Conservation (phyloP, 2,329 filamentous ascomycete genomes). For the Ophiostoma angusticollis region DNA sequence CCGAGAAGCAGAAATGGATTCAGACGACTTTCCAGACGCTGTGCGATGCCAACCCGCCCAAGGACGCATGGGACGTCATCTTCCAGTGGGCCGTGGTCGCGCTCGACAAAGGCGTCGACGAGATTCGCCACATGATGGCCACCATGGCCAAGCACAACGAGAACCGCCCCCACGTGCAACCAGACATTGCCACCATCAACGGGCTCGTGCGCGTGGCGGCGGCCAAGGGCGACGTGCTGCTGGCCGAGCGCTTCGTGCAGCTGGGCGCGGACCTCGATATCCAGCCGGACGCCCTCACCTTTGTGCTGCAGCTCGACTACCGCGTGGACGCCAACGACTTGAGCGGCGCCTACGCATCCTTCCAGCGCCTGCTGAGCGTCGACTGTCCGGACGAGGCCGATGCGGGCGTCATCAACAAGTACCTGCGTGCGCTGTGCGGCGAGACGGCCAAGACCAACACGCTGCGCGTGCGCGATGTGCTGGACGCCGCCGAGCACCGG, state of each 20-base stretch:
- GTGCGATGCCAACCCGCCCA: constrained; percentile 29
- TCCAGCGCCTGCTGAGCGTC: constrained; percentile 45
- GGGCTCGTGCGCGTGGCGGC: constrained; percentile 60
- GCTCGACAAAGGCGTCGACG: constrained; percentile 55
- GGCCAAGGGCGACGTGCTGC: constrained; percentile 52
- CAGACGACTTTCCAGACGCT: constrained; percentile 43
- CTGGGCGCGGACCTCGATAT: constrained; percentile 55
- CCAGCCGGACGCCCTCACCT: constrained; percentile 54
- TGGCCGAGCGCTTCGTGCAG: constrained; percentile 60
- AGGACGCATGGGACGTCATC: constrained; percentile 56
- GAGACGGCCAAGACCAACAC: constrained; percentile 34
- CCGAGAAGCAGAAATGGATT: constrained; percentile 45
- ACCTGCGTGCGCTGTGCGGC: constrained; percentile 51
- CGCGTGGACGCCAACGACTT: constrained; percentile 61
- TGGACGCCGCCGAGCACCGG: constrained; percentile 59
- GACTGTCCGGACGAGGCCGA: constrained; percentile 41
- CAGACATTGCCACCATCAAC: constrained; percentile 66
- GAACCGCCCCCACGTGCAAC: constrained; percentile 30
- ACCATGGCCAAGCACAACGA: constrained; percentile 44
- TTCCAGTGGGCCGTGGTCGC: constrained; percentile 64
- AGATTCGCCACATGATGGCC: constrained; percentile 60
- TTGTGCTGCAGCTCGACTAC: constrained; percentile 63
- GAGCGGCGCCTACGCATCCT: constrained; percentile 54
- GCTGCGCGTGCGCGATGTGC: constrained; percentile 57
- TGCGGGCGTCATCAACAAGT: constrained; percentile 54